Percentiles rank a stretch among this genome's conserved stretches.
Conservation (phyloP, 441 rosid genomes). For the Croton laevigatus region DNA sequence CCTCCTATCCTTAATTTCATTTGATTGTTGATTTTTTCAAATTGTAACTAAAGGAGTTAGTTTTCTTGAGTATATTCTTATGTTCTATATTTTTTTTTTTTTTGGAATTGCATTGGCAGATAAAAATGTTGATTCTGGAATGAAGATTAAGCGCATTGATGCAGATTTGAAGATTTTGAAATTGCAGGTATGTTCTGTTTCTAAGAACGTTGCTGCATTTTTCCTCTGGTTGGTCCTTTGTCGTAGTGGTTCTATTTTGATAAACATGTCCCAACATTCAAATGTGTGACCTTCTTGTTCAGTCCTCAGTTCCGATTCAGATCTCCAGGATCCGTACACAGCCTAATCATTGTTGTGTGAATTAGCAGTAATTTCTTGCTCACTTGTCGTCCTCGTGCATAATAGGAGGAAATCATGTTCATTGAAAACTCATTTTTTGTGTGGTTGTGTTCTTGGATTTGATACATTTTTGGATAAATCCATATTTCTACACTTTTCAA, state of each 20-base stretch:
- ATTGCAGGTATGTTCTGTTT: slow-evolving; percentile 59
- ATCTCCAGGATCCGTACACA: no score
- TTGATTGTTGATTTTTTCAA: neutral
- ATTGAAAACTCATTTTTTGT: no score
- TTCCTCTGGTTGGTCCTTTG: neutral
- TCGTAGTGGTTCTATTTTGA: neutral
- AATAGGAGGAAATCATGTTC: no score
- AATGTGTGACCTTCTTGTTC: no score
- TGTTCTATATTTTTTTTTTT: slow-evolving; percentile 3
- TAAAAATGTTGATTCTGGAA: slow-evolving; percentile 45
- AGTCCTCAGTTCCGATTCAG: no score
- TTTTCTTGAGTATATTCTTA: neutral
- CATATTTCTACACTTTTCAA: neutral
- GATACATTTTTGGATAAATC: neutral
- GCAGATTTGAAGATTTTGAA: slow-evolving; percentile 86
- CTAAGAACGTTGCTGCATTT: neutral
- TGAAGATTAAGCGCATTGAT: slow-evolving; percentile 65
- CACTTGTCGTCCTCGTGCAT: no score
- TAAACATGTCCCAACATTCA: neutral
- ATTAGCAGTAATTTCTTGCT: no score
- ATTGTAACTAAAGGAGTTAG: neutral
- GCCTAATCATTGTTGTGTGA: no score
- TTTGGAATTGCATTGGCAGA: slow-evolving; percentile 25
- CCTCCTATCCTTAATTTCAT: neutral
- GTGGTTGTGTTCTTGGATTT: neutral